Base-by-base conservation (phyloP, 768 basidiomycete genomes). In the Paxillus rubicundulus region DNA sequence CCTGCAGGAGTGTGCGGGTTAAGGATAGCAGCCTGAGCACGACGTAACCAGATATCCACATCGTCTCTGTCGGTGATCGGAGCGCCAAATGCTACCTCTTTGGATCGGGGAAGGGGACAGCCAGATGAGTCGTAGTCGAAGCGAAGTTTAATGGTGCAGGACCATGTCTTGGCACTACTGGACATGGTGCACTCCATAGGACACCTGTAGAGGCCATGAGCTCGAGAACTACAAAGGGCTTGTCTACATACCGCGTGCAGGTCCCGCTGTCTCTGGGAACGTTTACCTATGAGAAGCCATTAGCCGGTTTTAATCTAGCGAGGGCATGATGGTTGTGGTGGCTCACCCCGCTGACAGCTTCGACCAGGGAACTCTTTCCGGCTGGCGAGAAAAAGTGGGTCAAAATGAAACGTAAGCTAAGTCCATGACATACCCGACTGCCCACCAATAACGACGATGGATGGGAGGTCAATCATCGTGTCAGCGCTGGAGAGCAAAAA, bases 191-290 rank as follows among this genome's bases (percentile, higher is more conserved):
- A 79, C 52, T 81, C 76, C 75, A 78, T 78, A 0, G 80, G 80
- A 46, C 81, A 82, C 45, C 81, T 81, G 42, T 24, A 10, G 30
- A 10, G 9, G 9, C 10, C 9, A 30, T 30, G 43, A 52, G 41
- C 20, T 16, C 9, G 5, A 17, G 18, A 16, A 45, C 7, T 24
- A 13, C 10, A 34, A 28, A 16, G 1, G 16, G 37, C 38, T 18
- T 1, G 5, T n/a, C 21, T 36, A 46, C 55, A 27, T 3, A 79
- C 82, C 80, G 71, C 0, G 81, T 84, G 48, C 82, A 84, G 1
- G 81, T 84, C 20, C 82, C 82, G 38, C 79, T 79, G 39, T 84
- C 83, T 30, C 84, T 70, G 9, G 84, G 83, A 27, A 85, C 82
- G 45, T 68, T 79, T 28, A 84, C 80, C 84, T 85, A 38, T 13